Conservation (phyloP, 805 yeast species). For the Vanderwaltozyma tropicalis region DNA sequence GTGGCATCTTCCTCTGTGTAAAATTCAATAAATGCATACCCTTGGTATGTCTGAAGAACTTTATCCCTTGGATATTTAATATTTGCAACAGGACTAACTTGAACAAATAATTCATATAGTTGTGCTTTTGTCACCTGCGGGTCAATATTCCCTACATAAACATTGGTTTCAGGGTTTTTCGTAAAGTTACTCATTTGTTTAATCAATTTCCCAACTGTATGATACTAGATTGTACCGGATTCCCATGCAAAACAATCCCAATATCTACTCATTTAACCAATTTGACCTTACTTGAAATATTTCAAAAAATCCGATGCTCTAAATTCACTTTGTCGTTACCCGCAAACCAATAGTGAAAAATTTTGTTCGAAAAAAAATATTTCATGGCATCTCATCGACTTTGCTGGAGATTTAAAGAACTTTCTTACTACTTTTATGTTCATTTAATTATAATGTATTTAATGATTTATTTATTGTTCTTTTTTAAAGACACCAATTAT, state of each 20-base stretch:
- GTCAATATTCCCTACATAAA: slow-evolving; percentile 79
- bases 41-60: slow-evolving; percentile 60
- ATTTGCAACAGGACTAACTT: slow-evolving; percentile 66
- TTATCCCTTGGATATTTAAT: slow-evolving; percentile 75
- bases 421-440: too few species aligned
- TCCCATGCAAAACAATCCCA: not conserved
- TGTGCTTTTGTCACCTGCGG: slow-evolving; percentile 60
- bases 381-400: too few species aligned
- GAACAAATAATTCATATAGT: slow-evolving; percentile 73
- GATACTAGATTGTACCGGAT: too few species aligned
- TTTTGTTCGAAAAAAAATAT: too few species aligned
- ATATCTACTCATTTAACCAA: not conserved
- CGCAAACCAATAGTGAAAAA: too few species aligned
- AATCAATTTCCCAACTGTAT: too few species aligned
- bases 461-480: not conserved
- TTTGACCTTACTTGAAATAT: too few species aligned
- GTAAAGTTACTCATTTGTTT: too few species aligned
- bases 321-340: too few species aligned
- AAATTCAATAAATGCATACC: slow-evolving; percentile 82
- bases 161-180: not conserved
- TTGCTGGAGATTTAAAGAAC: too few species aligned
- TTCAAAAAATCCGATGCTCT: too few species aligned
- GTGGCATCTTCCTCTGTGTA: slow-evolving; percentile 49
- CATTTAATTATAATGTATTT: too few species aligned
- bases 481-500: not conserved